A percentile compares a stretch with the other conserved stretches of the same genome.
Conservation (phyloP, 257 asterid species). For the Prunella vulgaris region DNA sequence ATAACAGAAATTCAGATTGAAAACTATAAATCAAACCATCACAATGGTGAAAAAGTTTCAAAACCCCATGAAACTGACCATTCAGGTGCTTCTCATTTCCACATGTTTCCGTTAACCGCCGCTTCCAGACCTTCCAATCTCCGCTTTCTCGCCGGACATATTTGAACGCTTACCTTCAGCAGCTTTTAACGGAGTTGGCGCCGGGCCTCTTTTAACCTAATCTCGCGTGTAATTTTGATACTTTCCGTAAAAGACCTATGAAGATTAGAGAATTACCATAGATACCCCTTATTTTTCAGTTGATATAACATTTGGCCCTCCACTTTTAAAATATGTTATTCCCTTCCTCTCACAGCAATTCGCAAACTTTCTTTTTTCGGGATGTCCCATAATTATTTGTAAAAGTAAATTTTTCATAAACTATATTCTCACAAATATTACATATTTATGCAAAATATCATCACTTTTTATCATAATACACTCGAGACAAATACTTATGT, state of each 20-base stretch:
- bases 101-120: conserved; percentile 23
- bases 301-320: background rate
- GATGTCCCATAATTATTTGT: no score
- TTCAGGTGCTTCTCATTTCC: conserved; percentile 23
- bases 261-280: background rate
- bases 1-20: conserved; percentile 38
- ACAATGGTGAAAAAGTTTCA: background rate
- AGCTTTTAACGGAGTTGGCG: conserved; percentile 16
- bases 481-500: no score
- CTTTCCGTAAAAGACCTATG: background rate
- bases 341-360: no score
- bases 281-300: background rate
- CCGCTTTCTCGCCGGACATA: conserved; percentile 14
- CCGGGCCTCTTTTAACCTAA: background rate
- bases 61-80: conserved; percentile 26
- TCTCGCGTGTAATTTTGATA: background rate
- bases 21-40: conserved; percentile 32
- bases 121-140: conserved; percentile 27
- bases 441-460: no score
- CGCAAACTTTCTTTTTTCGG: no score
- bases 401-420: no score
- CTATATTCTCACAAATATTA: no score
- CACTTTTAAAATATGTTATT: background rate
- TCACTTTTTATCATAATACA: no score
- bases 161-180: conserved; percentile 2